phyloP scores from a whole-genome alignment of 495 filamentous ascomycete species.

The Oleoguttula mirabilis region DNA sequence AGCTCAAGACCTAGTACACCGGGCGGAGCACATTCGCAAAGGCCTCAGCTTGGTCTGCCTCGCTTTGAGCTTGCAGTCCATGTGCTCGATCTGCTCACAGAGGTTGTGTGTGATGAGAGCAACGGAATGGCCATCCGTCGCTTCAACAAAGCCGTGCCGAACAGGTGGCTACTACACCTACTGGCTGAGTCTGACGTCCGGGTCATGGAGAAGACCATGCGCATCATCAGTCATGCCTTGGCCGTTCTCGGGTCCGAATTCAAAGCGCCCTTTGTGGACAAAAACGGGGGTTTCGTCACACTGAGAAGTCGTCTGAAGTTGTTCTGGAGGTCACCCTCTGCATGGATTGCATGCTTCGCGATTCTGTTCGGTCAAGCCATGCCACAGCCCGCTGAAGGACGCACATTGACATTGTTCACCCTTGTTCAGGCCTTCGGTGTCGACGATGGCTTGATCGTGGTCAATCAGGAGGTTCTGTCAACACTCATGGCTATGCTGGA shows the following conservation, averaged over 20 bases:
- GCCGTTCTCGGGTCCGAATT: constrained; percentile 67
- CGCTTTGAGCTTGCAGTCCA: constrained; percentile 52
- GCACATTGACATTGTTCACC: constrained; percentile 52
- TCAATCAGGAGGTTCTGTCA: constrained; percentile 65
- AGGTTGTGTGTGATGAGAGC: constrained; percentile 62
- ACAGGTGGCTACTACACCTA: constrained; percentile 78
- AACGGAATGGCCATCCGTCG: constrained; percentile 58
- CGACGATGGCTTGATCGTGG: constrained; percentile 45
- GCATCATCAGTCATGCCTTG: constrained; percentile 77
- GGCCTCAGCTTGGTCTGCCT: constrained; percentile 14
- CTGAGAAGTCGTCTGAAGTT: constrained; percentile 67
- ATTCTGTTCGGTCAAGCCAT: constrained; percentile 78
- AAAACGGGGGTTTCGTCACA: constrained; percentile 73
- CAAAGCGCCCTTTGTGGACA: constrained; percentile 70
- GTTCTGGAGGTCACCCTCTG: constrained; percentile 75
- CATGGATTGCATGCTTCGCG: constrained; percentile 86
- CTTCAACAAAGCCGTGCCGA: constrained; percentile 85
- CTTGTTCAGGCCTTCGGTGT: constrained; percentile 57
- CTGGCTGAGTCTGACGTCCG: constrained; percentile 77
- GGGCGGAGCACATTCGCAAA: not conserved
- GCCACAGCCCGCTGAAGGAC: constrained; percentile 47
- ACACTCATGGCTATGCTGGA: constrained; percentile 85
- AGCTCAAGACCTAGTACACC: constrained; percentile 13
- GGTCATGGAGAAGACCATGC: constrained; percentile 67
- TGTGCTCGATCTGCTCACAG: constrained; percentile 71